Evolutionary conservation across 2,329 filamentous ascomycete species (phyloP), one percentile per base, ranked within the genome.

Genomic region (Trichoderma lentiforme): DNA sequence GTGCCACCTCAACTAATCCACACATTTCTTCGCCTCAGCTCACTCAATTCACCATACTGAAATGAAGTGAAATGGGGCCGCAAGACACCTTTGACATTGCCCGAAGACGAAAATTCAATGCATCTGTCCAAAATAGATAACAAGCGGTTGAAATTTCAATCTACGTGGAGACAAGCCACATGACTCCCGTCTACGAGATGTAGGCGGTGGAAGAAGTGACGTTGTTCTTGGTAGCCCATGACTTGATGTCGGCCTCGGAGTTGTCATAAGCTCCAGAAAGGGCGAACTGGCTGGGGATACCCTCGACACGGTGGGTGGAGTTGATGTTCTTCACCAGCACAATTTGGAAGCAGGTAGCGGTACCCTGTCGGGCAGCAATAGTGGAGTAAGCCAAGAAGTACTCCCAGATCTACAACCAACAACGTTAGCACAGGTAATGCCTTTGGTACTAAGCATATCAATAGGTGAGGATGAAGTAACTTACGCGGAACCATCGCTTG

Each of bases 261-360:
- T 78, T 81, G 74, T 80, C 74, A 83, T 84, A 81, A 64, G 93
- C 92, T 74, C 88, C 93, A 56, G 84, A 83, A 64, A 97, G 88
- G 67, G 86, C 90, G 78, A 88, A 93, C 79, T 96, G 93, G 62
- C 86, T 88, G 60, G 85, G 78, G 75, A 97, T 87, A 69, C 93
- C 94, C 78, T 96, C 90, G 75, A 95, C 84, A 78, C 94, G 91
- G 85, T 97, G 94, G 39, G 91, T 94, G 58, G 92, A 92, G 87
- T 97, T 97, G 83, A 97, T 88, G 86, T 97, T 97, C 91, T 97
- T 97, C 83, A 96, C 92, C 74, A 95, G 84, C 36, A 90, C 91
- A 80, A 97, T 93, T 86, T 97, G 94, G 86, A 90, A 97, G 88
- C 94, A 97, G 56, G 93, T 95, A 67, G 94, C 94, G 78, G 88